phyloP scores from a whole-genome alignment of 1,284 basidiomycete species.

The Heimioporus punctisporus region DNA sequence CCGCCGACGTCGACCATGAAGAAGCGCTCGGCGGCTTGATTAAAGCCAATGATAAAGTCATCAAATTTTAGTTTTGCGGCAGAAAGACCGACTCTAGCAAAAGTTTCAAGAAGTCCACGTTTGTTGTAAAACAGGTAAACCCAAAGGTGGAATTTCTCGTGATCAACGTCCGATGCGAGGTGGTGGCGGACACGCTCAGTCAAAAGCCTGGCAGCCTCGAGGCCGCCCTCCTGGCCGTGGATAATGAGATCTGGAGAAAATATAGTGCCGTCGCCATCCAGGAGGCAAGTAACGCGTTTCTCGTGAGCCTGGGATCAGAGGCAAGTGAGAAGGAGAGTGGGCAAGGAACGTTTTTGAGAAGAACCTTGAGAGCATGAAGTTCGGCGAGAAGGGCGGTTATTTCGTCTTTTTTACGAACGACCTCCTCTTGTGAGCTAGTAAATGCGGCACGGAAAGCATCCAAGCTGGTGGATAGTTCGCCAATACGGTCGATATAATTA shows the following conservation, averaged over 20 bases:
- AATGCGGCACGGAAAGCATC: slow-evolving; percentile 27
- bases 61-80: slow-evolving; percentile 50
- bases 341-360: no score
- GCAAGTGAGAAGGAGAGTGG: background rate
- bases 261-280: slow-evolving; percentile 72
- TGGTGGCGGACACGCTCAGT: slow-evolving; percentile 51
- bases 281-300: slow-evolving; percentile 54
- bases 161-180: slow-evolving; percentile 40
- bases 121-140: slow-evolving; percentile 71
- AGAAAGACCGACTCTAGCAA: slow-evolving; percentile 43
- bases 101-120: slow-evolving; percentile 53
- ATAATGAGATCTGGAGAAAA: slow-evolving; percentile 54
- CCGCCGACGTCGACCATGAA: slow-evolving; percentile 72
- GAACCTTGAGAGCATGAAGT: slow-evolving; percentile 27
- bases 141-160: slow-evolving; percentile 54
- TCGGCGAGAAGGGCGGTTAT: slow-evolving; percentile 17
- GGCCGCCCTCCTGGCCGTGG: slow-evolving; percentile 59
- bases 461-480: slow-evolving; percentile 27
- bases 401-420: slow-evolving; percentile 21
- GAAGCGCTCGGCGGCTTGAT: slow-evolving; percentile 63
- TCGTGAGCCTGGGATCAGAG: slow-evolving; percentile 35
- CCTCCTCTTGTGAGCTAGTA: slow-evolving; percentile 18
- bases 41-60: slow-evolving; percentile 68
- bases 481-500: slow-evolving; percentile 18
- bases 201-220: slow-evolving; percentile 52